Conservation (phyloP, 768 basidiomycete genomes). For the Dictyophora rubrovolvata region DNA sequence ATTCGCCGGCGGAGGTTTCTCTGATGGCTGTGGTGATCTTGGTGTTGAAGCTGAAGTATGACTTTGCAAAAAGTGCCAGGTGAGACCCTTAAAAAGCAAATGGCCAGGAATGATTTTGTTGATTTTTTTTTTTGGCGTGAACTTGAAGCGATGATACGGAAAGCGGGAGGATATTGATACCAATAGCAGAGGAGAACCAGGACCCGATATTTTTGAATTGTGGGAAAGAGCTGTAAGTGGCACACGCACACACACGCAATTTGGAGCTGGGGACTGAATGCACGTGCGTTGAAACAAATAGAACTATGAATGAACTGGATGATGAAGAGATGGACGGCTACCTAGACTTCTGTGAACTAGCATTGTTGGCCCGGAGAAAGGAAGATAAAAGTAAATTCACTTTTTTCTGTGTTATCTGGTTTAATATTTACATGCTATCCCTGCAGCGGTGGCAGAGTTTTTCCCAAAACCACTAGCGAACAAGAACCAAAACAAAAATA, state of each 20-base stretch:
- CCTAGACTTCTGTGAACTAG: slow-evolving; percentile 51
- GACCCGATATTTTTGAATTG: slow-evolving; percentile 13
- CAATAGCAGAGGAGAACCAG: slow-evolving; percentile 24
- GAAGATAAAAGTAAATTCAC: slow-evolving; percentile 17
- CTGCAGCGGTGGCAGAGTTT: not conserved
- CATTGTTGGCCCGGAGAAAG: slow-evolving; percentile 28
- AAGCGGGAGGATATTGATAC: slow-evolving; percentile 57
- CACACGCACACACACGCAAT: not conserved
- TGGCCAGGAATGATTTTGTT: not conserved
- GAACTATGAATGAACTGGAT: slow-evolving; percentile 44
- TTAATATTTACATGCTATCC: not conserved
- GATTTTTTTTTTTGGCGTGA: slow-evolving; percentile 3
- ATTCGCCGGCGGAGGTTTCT: slow-evolving; percentile 57
- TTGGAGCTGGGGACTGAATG: not conserved
- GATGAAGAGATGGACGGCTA: slow-evolving; percentile 51
- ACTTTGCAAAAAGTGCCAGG: slow-evolving; percentile 62
- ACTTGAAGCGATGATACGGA: slow-evolving; percentile 20
- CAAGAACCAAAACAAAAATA: slow-evolving; percentile 2
- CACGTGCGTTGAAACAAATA: slow-evolving; percentile 17
- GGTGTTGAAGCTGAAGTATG: slow-evolving; percentile 78
- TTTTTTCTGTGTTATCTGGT: no score
- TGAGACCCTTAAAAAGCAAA: slow-evolving; percentile 21
- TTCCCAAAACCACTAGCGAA: not conserved
- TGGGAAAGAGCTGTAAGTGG: slow-evolving; percentile 4
- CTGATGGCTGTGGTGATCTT: slow-evolving; percentile 52